Conservation (phyloP, 176 grass and related monocot genomes). For the Paspalum vaginatum region DNA sequence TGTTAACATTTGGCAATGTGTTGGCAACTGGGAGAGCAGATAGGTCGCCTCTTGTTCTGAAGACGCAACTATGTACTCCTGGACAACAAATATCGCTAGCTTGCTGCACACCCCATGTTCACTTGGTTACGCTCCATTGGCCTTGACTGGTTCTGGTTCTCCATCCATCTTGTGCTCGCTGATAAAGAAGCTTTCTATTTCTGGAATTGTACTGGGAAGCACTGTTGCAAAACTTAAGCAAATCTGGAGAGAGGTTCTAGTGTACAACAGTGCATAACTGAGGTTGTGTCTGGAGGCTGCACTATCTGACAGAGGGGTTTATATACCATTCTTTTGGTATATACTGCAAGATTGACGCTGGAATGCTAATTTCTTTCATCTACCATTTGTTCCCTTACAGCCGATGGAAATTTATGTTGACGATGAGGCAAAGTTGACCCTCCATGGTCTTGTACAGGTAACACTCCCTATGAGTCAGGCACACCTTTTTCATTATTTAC, state of each 20-base stretch:
- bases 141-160: constrained; percentile 27
- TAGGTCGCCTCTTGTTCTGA: background rate
- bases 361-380: constrained; percentile 83
- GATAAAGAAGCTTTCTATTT: constrained; percentile 19
- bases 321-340: constrained; percentile 64
- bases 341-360: constrained; percentile 61
- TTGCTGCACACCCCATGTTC: constrained; percentile 1
- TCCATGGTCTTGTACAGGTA: constrained; percentile 99
- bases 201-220: constrained; percentile 36
- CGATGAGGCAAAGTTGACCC: constrained; percentile 97
- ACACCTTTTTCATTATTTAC: background rate
- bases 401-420: constrained; percentile 99
- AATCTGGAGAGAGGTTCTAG: background rate
- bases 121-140: constrained; percentile 24
- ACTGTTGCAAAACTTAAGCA: constrained; percentile 39
- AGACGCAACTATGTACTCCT: constrained; percentile 10
- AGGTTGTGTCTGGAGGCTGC: constrained; percentile 38
- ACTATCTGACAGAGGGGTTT: constrained; percentile 34
- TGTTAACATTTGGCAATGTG: background rate
- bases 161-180: background rate
- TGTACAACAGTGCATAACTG: constrained; percentile 40
- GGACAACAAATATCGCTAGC: constrained; percentile 21
- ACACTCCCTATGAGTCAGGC: background rate
- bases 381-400: constrained; percentile 93
- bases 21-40: constrained; percentile 21